Base-by-base conservation (phyloP, 805 yeast genomes). In the Candida coleopterorum region DNA sequence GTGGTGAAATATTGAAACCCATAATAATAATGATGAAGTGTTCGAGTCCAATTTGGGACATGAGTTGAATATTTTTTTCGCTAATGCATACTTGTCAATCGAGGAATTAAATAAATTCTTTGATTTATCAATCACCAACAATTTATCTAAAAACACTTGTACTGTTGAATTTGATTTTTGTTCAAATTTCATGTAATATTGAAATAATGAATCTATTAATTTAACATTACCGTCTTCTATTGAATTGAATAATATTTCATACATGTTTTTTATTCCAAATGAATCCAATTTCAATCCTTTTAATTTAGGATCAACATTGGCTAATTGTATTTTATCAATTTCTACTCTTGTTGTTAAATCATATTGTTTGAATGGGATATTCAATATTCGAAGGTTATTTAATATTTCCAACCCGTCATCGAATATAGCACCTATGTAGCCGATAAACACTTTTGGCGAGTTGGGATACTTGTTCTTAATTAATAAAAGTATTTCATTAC, bases 361-460 rank as follows among this genome's bases (percentile, higher is more conserved):
- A 38, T 57, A 18, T 12, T 23, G 50, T n/a, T n/a, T n/a, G n/a
- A n/a, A n/a, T 2, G 55, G 40, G 3, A 55, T 26, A 3, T 55
- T 53, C 17, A 64, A 41, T 16, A 65, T 22, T 20, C 50, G 42
- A 20, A 64, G 41, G 3, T 57, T 53, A 27, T 58, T 52, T 10
- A 66, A 45, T 2, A 56, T 35, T 3, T 46, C 35, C 9, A 55
- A 44, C 0, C 53, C 52, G 3, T 32, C 22, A 3, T 44, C 26
- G 38, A 56, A 64, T 14, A 62, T 40, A 1, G 65, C 48, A 0
- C 57, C 53, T 22, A 56, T 53, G 45, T 67, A 67, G 2, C 70
- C 72, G 4, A 61, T 46, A 4, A 64, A 44, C 4, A 64, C 52
- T 24, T 62, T 56, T 2, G 70, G 70, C 5, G 60, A 52, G 6